These are phyloP conservation scores for Pythium insidiosum DNA, from an alignment of 352 stramenopile species.

Conservation along the genomic window DNA sequence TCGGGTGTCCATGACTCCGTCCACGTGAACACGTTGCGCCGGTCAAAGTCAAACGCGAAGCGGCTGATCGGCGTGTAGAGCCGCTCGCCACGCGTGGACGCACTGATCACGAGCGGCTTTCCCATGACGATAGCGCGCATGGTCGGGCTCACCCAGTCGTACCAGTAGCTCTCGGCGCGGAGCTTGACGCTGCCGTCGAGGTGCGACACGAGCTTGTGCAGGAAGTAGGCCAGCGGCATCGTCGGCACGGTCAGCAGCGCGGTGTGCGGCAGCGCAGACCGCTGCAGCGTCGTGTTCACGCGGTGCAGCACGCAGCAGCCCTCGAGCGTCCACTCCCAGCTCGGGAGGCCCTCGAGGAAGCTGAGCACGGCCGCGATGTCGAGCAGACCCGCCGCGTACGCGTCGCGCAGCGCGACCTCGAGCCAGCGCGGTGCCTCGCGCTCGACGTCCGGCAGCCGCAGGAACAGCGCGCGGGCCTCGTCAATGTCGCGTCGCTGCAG, in stretches of 20 bases:
- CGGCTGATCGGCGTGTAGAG: slow-evolving; percentile 19
- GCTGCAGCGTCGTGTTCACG: slow-evolving; percentile 35
- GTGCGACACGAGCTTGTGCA: slow-evolving; percentile 54
- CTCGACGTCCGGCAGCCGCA: slow-evolving; percentile 51
- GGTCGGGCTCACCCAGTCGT: slow-evolving; percentile 20
- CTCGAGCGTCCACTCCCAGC: slow-evolving; percentile 65
- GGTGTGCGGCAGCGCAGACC: slow-evolving; percentile 18
- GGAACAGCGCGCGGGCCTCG: slow-evolving; percentile 37
- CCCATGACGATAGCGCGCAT: slow-evolving; percentile 26
- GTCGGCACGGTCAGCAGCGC: slow-evolving; percentile 35
- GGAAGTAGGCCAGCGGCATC: slow-evolving; percentile 59
- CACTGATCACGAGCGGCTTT: slow-evolving; percentile 16
- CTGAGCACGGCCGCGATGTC: slow-evolving; percentile 56
- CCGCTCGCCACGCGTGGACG: slow-evolving; percentile 11
- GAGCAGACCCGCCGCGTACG: slow-evolving; percentile 53
- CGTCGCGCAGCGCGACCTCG: slow-evolving; percentile 48
- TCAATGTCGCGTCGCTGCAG: slow-evolving; percentile 53
- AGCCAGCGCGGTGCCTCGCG: slow-evolving; percentile 26
- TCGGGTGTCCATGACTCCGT: slow-evolving; percentile 19
- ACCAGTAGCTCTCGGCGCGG: slow-evolving; percentile 15
- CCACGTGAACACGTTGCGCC: slow-evolving; percentile 35
- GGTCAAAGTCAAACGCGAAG: slow-evolving; percentile 23
- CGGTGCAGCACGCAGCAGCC: slow-evolving; percentile 55
- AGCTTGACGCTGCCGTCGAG: slow-evolving; percentile 35
- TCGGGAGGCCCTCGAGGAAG: slow-evolving; percentile 59